phyloP scores from a whole-genome alignment of 345 rosid genomes.

The Toxicodendron radicans region DNA sequence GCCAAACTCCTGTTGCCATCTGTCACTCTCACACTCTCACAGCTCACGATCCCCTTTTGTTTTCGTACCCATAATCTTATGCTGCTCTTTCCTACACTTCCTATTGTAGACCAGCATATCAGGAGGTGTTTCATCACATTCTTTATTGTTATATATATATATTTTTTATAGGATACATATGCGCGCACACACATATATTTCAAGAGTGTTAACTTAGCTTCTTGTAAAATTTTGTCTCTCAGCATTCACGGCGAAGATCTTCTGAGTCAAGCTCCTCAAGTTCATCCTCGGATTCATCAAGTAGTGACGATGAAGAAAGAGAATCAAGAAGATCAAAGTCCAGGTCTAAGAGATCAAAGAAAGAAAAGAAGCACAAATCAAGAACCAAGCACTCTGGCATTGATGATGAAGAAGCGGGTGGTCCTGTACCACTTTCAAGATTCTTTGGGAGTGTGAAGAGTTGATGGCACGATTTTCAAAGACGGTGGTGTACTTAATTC shows the following conservation, averaged over 20 bases:
- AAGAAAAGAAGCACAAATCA: constrained; percentile 62
- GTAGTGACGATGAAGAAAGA: constrained; percentile 64
- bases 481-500: constrained; percentile 17
- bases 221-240: constrained; percentile 25
- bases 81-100: too few species aligned
- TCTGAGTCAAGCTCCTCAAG: constrained; percentile 56
- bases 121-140: too few species aligned
- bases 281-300: constrained; percentile 72
- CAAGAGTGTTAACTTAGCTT: background rate
- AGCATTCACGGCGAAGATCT: constrained; percentile 67
- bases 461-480: constrained; percentile 25
- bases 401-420: constrained; percentile 52
- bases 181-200: too few species aligned
- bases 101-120: too few species aligned
- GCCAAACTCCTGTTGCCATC: too few species aligned
- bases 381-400: constrained; percentile 52
- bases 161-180: too few species aligned
- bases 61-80: too few species aligned
- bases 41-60: too few species aligned
- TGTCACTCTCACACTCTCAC: too few species aligned
- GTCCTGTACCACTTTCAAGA: constrained; percentile 89
- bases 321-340: constrained; percentile 80
- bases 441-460: constrained; percentile 79
- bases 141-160: too few species aligned
- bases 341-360: constrained; percentile 63